Conservation (phyloP, 106 monocot genomes). For the Dendrobium huoshanense region DNA sequence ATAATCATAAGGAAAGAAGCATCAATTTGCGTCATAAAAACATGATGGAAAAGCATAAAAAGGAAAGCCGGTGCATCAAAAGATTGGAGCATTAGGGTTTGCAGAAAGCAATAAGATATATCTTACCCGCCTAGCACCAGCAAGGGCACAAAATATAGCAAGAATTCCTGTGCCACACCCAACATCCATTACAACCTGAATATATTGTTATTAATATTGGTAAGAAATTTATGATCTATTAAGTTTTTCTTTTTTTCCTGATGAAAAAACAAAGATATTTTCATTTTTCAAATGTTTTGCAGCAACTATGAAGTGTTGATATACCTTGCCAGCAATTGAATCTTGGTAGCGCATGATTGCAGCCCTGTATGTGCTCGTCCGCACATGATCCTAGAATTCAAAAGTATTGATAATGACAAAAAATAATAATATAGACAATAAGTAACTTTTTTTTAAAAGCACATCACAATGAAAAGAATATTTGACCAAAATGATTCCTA, state of each 20-base stretch:
- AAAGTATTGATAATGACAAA: neutral
- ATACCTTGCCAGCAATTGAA: constrained; percentile 81
- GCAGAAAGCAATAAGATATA: neutral
- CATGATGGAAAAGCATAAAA: neutral
- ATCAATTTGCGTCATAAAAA: neutral
- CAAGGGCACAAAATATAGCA: constrained; percentile 85
- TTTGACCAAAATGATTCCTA: too few relatives aligned
- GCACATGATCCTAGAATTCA: constrained; percentile 59
- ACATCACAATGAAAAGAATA: neutral
- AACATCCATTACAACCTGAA: constrained; percentile 88
- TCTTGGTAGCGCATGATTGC: constrained; percentile 88
- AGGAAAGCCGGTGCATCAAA: neutral
- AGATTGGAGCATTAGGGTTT: neutral
- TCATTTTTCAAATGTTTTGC: neutral
- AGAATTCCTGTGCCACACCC: constrained; percentile 93
- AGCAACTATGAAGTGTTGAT: neutral
- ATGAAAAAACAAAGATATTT: neutral
- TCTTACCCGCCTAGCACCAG: constrained; percentile 82
- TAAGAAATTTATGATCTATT: constrained; percentile 1
- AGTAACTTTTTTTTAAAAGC: neutral
- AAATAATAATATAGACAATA: neutral
- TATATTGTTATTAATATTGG: neutral
- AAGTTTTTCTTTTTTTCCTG: too few relatives aligned
- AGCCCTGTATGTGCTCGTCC: constrained; percentile 72
- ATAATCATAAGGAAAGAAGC: neutral